Percentiles rank a stretch among this genome's conserved stretches.
phyloP scores from a whole-genome alignment of 257 asterid species.

The Nicotiana obtusifolia region DNA sequence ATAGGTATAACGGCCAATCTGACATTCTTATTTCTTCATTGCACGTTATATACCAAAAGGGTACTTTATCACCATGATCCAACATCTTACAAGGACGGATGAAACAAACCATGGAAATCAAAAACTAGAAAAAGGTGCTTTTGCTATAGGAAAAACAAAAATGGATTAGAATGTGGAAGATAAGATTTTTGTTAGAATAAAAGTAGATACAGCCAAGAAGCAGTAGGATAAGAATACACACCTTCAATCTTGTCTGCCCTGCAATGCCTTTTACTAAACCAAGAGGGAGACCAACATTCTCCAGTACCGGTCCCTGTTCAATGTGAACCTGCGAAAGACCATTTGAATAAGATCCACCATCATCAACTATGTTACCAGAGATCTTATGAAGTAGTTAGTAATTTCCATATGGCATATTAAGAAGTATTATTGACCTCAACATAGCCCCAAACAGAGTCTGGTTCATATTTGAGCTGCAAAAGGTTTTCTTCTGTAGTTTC shows the following conservation, averaged over 20 bases:
- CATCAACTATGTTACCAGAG: conserved; percentile 2
- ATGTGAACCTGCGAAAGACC: conserved; percentile 74
- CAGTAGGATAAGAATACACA: conserved; percentile 11
- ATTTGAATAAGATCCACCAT: conserved; percentile 12
- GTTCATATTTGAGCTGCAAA: conserved; percentile 76
- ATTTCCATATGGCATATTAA: background rate
- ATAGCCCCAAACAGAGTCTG: conserved; percentile 82
- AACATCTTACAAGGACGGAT: background rate
- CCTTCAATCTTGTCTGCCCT: conserved; percentile 94
- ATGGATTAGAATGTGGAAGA: no score
- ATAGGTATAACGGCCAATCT: background rate
- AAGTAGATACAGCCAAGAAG: background rate
- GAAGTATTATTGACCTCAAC: conserved; percentile 48
- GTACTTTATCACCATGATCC: background rate
- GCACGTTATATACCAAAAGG: background rate
- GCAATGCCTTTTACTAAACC: conserved; percentile 94
- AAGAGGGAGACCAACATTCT: conserved; percentile 82
- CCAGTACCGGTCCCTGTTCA: conserved; percentile 97
- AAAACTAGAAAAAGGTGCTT: background rate
- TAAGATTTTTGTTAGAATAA: background rate
- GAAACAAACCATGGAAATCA: background rate
- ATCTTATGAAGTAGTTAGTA: background rate
- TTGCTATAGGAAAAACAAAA: background rate
- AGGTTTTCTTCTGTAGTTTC: conserved; percentile 66
- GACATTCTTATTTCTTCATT: background rate